A percentile compares a stretch with the other conserved stretches of the same genome.
phyloP scores from a whole-genome alignment of 2,329 filamentous ascomycete species.

The Talaromyces islandicus region DNA sequence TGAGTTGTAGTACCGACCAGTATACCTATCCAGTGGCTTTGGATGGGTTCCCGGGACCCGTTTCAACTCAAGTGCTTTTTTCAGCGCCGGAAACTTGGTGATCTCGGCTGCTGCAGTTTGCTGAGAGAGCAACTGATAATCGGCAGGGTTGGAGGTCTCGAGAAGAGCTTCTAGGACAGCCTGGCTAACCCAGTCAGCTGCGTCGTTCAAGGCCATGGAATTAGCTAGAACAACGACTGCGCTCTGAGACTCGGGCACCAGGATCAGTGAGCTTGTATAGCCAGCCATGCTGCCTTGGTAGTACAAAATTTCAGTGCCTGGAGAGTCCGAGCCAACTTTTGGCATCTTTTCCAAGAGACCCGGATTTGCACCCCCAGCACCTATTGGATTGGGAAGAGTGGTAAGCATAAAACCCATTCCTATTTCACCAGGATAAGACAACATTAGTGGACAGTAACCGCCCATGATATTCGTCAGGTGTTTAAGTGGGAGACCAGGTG shows the following conservation, averaged over 20 bases:
- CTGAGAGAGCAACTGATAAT: neutral
- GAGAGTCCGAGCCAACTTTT: neutral
- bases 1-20: constrained; percentile 14
- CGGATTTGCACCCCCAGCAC: neutral
- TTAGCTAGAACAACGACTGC: neutral
- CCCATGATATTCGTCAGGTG: neutral
- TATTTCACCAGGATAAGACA: neutral
- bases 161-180: neutral
- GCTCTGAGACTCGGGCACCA: neutral
- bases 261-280: neutral
- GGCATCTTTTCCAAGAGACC: neutral
- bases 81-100: neutral
- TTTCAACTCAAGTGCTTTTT: neutral
- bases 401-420: neutral
- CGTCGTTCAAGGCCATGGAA: neutral
- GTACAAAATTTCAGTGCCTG: neutral
- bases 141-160: neutral
- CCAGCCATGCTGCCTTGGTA: neutral
- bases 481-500: neutral
- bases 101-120: neutral
- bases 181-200: neutral
- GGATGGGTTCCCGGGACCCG: constrained; percentile 3
- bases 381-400: neutral
- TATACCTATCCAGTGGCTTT: constrained; percentile 6
- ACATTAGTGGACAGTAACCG: neutral